These are phyloP conservation scores for Phytophthora aleatoria DNA, from an alignment of 352 stramenopile species.

Conservation along the genomic window DNA sequence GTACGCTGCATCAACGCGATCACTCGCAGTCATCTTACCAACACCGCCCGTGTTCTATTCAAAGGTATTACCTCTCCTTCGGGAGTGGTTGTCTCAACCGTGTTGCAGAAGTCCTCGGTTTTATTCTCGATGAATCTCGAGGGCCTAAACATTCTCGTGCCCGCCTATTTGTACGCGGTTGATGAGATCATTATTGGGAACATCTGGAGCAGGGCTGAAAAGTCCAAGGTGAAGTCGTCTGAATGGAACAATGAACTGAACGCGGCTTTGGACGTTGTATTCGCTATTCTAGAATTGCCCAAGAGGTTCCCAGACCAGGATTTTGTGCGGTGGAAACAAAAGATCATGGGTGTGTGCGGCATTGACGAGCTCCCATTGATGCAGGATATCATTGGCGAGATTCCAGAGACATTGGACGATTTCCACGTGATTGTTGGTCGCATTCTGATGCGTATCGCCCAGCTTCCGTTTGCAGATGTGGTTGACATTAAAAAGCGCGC, in stretches of 20 bases:
- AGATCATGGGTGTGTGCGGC: constrained; percentile 56
- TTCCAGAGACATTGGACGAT: constrained; percentile 68
- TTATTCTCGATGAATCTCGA: constrained; percentile 84
- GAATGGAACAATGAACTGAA: constrained; percentile 86
- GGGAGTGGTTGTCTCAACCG: constrained; percentile 78
- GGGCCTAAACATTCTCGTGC: constrained; percentile 79
- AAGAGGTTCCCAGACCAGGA: constrained; percentile 77
- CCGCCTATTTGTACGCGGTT: constrained; percentile 79
- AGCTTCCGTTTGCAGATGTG: constrained; percentile 77
- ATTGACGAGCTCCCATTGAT: constrained; percentile 39
- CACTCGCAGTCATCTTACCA: constrained; percentile 65
- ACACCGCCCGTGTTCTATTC: constrained; percentile 72
- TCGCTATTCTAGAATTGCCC: constrained; percentile 72
- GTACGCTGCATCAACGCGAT: constrained; percentile 67
- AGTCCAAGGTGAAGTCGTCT: constrained; percentile 70
- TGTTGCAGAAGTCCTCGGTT: constrained; percentile 72
- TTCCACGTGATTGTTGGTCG: constrained; percentile 78
- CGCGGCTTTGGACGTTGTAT: constrained; percentile 75
- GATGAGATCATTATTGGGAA: constrained; percentile 86
- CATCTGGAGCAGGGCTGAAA: constrained; percentile 73
- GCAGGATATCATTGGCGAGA: constrained; percentile 63
- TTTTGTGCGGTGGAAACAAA: constrained; percentile 83
- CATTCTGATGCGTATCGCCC: constrained; percentile 75
- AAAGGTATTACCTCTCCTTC: constrained; percentile 77
- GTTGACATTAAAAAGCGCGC: constrained; percentile 81